These are phyloP conservation scores for Fusarium brevicatenulatum DNA, from an alignment of 2,329 filamentous ascomycete species.

Conservation along the genomic window DNA sequence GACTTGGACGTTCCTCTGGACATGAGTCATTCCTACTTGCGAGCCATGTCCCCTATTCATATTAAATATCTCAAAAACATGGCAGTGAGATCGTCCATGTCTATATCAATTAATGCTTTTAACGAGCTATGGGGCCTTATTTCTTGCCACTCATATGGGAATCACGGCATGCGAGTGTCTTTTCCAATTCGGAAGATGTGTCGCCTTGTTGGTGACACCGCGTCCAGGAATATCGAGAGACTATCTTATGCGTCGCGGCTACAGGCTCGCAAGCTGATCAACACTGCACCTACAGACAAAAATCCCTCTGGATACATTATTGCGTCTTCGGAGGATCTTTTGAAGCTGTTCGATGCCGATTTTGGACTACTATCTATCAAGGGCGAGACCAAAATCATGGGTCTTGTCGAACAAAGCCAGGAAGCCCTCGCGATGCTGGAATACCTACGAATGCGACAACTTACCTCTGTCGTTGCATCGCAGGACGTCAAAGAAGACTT, in stretches of 20 bases:
- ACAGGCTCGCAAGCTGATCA: constrained; percentile 88
- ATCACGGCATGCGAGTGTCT: constrained; percentile 84
- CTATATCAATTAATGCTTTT: constrained; percentile 89
- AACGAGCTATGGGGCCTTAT: constrained; percentile 88
- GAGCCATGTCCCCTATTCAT: constrained; percentile 91
- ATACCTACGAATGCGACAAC: constrained; percentile 79
- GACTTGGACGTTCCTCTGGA: constrained; percentile 81
- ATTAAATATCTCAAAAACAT: constrained; percentile 89
- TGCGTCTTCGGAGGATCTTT: constrained; percentile 84
- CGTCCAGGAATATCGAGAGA: constrained; percentile 87
- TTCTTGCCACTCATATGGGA: constrained; percentile 83
- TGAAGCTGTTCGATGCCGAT: constrained; percentile 87
- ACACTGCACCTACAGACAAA: constrained; percentile 80
- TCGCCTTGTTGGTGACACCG: constrained; percentile 84
- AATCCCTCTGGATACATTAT: constrained; percentile 92
- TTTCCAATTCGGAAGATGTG: constrained; percentile 96
- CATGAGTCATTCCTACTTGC: constrained; percentile 84
- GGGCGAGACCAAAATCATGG: constrained; percentile 89
- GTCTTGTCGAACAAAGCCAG: constrained; percentile 77
- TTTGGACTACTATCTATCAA: constrained; percentile 85
- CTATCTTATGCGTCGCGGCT: constrained; percentile 86
- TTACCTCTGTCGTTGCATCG: constrained; percentile 80
- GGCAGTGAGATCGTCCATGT: constrained; percentile 94
- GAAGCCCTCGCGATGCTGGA: constrained; percentile 87
- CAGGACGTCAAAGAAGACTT: constrained; percentile 82